Conservation (phyloP, 257 asterid species). For the Ajuga chamaepitys region DNA sequence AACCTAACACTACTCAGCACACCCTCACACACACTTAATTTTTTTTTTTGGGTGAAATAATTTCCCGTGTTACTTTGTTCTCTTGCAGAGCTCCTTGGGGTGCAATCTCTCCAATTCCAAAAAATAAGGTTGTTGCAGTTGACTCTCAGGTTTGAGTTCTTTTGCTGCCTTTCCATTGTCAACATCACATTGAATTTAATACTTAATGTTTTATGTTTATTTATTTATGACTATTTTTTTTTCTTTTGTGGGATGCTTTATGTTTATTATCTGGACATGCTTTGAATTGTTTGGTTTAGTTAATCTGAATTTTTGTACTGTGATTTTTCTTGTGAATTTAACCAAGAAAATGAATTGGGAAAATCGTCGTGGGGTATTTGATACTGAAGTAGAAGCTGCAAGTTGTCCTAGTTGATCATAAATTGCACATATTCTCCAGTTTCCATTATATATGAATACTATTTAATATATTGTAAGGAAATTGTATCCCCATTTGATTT, state of each 20-base stretch:
- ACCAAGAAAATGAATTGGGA: too few species aligned
- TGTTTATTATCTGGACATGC: background rate
- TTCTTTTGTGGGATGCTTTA: background rate
- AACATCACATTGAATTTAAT: slow-evolving; percentile 9
- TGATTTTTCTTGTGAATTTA: too few species aligned
- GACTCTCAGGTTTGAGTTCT: slow-evolving; percentile 51
- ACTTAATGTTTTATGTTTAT: background rate
- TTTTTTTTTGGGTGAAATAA: background rate
- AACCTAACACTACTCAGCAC: too few species aligned
- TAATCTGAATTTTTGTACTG: too few species aligned
- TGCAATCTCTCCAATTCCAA: slow-evolving; percentile 89
- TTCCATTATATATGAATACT: too few species aligned
- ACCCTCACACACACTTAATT: background rate
- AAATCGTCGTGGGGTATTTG: too few species aligned
- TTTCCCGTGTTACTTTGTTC: slow-evolving; percentile 11
- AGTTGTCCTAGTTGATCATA: too few species aligned
- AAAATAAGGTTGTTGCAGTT: slow-evolving; percentile 83
- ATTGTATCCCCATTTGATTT: too few species aligned
- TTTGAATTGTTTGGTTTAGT: background rate
- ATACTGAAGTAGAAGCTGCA: too few species aligned
- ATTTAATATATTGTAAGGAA: too few species aligned
- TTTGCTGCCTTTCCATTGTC: slow-evolving; percentile 7
- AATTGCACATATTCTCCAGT: too few species aligned
- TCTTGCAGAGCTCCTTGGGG: slow-evolving; percentile 94
- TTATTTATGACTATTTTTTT: too few species aligned